Evolutionary conservation across 2,329 filamentous ascomycete genomes (phyloP), one percentile per base, ranked within the genome.

Genomic region (Mariannaea sp.): DNA sequence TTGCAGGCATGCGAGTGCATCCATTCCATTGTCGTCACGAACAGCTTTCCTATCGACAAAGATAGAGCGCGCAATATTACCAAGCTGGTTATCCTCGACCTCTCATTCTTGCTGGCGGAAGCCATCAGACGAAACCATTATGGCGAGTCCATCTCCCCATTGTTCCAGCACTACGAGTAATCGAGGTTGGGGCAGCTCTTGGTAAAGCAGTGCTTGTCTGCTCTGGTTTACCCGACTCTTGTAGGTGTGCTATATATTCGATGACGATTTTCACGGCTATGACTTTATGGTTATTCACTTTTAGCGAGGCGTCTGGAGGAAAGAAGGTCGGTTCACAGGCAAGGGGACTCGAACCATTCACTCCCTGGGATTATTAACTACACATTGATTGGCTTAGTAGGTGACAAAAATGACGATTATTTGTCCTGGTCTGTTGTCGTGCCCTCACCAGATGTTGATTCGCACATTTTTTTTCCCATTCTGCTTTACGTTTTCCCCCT

Each of bases 81-180:
- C 75, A 99, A 99, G 79, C 80, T 99, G 65, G 85, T 95, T 51
- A 82, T 97, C 27, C 83, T 99, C 53, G 92, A 97, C 67, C 82
- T 99, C 13, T 95, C 92, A 20, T 89, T 87, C 68, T 78, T 99
- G 45, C 79, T 99, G 33, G 85, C 92, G 4, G 94, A 99, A 74
- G 92, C 92, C 44, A 97, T 99, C 64, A 84, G 94, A 65, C 86
- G 94, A 66, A 97, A 97, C 71, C 93, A 99, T 73, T 94, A 97
- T 68, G 94, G 94, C 73, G 93, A 97, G 77, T 87, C 88, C 59
- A 88, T 90, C 67, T 84, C 80, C 57, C 78, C 78, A 27, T 69
- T 90, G 56, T 91, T 90, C 72, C 86, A 89, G 69, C 85, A 87
- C 62, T 82, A 83, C 61, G 80, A 87, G 70, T 83, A 75, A 72